These are phyloP conservation scores for Pulveroboletus frians DNA, from an alignment of 768 basidiomycete species.

Conservation along the genomic window DNA sequence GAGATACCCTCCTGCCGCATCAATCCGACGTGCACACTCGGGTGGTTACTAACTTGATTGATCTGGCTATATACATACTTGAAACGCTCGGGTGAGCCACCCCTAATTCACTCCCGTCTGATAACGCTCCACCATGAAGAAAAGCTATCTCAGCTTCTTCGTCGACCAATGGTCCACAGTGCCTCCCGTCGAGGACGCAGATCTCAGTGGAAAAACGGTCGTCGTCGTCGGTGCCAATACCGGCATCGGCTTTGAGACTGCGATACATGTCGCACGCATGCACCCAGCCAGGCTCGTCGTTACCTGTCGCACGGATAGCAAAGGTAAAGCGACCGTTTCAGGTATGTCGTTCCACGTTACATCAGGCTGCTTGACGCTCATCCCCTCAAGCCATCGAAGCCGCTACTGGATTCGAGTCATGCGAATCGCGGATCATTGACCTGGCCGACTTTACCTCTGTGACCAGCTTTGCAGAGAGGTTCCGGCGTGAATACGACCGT, in stretches of 20 bases:
- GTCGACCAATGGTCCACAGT: conserved; percentile 17
- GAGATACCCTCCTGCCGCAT: too few relatives aligned
- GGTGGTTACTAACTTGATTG: not conserved
- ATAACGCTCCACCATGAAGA: conserved; percentile 7
- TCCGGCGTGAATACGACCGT: conserved; percentile 4
- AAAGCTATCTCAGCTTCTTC: not conserved
- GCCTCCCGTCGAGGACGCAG: conserved; percentile 11
- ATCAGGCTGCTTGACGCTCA: not conserved
- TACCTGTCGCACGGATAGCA: conserved; percentile 25
- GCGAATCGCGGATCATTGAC: conserved; percentile 11
- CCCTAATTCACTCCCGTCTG: not conserved
- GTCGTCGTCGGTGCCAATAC: conserved; percentile 31
- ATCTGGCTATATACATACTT: not conserved
- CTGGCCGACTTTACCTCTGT: conserved; percentile 17
- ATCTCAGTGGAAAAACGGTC: conserved; percentile 30
- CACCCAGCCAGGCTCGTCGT: conserved; percentile 25
- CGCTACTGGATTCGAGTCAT: conserved; percentile 26
- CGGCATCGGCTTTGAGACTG: conserved; percentile 31
- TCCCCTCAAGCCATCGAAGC: conserved; percentile 17
- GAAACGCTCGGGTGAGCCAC: not conserved
- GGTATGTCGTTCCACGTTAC: conserved; percentile 10
- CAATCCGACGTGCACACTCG: too few relatives aligned
- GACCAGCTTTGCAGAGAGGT: conserved; percentile 6
- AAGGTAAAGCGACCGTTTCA: conserved; percentile 16
- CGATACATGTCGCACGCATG: conserved; percentile 30